phyloP scores from a whole-genome alignment of 208 protist genomes.

The Strigomonas oncopelti region DNA sequence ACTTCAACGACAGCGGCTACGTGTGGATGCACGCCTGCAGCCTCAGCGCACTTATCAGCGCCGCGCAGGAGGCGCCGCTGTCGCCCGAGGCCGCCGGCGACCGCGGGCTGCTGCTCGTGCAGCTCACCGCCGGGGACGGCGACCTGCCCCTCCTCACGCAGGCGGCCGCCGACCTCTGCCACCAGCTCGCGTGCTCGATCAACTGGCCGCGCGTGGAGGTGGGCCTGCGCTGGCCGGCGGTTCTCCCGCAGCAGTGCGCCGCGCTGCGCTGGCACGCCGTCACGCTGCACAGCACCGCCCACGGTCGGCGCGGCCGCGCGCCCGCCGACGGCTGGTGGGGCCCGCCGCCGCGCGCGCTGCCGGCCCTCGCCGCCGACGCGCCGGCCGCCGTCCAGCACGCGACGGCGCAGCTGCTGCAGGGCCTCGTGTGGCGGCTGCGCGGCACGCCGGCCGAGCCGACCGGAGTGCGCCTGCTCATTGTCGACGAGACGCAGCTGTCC shows the following conservation, averaged over 20 bases:
- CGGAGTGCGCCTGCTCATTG: conserved; percentile 20
- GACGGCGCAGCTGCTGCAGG: conserved; percentile 10
- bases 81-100: neutral
- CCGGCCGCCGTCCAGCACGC: neutral
- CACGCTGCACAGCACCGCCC: conserved; percentile 20
- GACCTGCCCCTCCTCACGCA: conserved; percentile 27
- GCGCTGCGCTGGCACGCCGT: conserved; percentile 26
- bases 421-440: conserved; percentile 23
- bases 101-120: conserved; percentile 38
- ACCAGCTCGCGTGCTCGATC: neutral
- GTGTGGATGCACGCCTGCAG: conserved; percentile 69
- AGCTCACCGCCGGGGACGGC: conserved; percentile 36
- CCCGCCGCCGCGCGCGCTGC: neutral
- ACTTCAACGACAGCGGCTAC: conserved; percentile 70
- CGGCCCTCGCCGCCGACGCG: conserved; percentile 10
- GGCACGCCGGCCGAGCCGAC: conserved; percentile 9
- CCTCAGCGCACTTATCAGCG: conserved; percentile 1
- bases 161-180: neutral
- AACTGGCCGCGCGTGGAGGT: conserved; percentile 14
- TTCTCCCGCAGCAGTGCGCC: conserved; percentile 6
- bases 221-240: conserved; percentile 16
- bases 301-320: neutral
- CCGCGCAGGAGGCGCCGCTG: neutral
- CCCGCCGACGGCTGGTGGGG: conserved; percentile 8
- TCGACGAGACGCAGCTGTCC: conserved; percentile 23